A percentile compares a stretch with the other conserved stretches of the same genome.
These are phyloP conservation scores for Teratosphaeria epicoccoides DNA, from an alignment of 2,329 filamentous ascomycete genomes.

Conservation along the genomic window DNA sequence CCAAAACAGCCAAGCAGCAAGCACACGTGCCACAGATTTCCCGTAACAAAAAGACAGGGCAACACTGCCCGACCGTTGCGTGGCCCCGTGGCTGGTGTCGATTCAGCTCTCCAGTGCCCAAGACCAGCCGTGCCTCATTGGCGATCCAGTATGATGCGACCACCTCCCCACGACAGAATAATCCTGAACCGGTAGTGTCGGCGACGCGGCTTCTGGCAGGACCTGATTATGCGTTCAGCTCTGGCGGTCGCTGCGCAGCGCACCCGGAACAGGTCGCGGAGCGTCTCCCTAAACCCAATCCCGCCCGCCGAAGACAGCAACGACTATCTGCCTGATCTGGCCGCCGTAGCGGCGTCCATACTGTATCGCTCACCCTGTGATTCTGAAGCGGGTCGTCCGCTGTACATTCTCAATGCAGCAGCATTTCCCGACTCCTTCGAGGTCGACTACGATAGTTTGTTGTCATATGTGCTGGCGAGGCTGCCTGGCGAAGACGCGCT, in stretches of 20 bases:
- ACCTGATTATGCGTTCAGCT: constrained; percentile 19
- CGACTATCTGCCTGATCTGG: constrained; percentile 40
- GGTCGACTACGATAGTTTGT: constrained; percentile 43
- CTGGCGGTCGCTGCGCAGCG: constrained; percentile 20
- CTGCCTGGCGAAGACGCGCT: constrained; percentile 47
- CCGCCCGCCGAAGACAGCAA: constrained; percentile 35
- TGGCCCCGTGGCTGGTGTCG: neutral
- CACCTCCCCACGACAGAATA: neutral
- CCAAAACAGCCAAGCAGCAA: neutral
- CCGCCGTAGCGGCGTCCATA: constrained; percentile 41
- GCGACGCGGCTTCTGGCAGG: neutral
- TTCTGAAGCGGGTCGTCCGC: constrained; percentile 38
- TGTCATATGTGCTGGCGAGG: constrained; percentile 45
- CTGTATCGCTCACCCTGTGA: constrained; percentile 44
- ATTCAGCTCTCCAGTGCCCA: neutral
- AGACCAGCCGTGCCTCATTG: neutral
- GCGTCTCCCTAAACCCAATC: constrained; percentile 37
- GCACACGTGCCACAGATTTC: neutral
- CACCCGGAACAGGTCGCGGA: constrained; percentile 14
- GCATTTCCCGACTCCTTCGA: constrained; percentile 46
- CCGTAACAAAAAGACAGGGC: neutral
- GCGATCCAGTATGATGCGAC: neutral
- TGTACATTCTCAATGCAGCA: constrained; percentile 46
- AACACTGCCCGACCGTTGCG: neutral
- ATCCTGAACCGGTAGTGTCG: neutral